A percentile compares a stretch with the other conserved stretches of the same genome.
Conservation (phyloP, 768 basidiomycete species). For the Leccinellum luteum region DNA sequence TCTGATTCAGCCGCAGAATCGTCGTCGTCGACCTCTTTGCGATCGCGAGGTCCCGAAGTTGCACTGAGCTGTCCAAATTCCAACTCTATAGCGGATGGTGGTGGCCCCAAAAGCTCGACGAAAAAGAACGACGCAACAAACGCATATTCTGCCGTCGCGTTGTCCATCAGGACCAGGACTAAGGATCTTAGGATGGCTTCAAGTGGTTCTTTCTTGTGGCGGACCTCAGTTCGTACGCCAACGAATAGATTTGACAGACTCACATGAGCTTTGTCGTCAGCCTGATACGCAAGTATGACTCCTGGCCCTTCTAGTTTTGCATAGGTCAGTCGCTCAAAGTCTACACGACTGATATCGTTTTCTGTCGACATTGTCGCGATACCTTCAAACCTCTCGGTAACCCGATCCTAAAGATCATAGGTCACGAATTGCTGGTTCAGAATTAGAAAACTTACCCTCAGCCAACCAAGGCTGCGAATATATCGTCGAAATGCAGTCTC, state of each 20-base stretch:
- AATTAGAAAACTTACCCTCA: slow-evolving; percentile 53
- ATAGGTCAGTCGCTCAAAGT: slow-evolving; percentile 59
- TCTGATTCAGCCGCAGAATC: slow-evolving; percentile 52
- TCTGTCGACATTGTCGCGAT: slow-evolving; percentile 51
- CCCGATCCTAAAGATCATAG: slow-evolving; percentile 49
- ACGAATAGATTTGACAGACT: slow-evolving; percentile 29
- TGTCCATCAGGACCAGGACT: slow-evolving; percentile 90
- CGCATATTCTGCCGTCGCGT: slow-evolving; percentile 87
- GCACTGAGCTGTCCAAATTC: slow-evolving; percentile 35
- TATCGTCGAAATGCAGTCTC: slow-evolving; percentile 96
- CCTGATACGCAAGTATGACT: slow-evolving; percentile 82
- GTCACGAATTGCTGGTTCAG: neutral
- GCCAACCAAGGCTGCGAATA: slow-evolving; percentile 70
- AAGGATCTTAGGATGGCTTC: slow-evolving; percentile 87
- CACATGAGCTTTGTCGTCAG: slow-evolving; percentile 85
- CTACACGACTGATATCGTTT: slow-evolving; percentile 37
- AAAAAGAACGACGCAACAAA: slow-evolving; percentile 87
- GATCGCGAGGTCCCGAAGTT: slow-evolving; percentile 41
- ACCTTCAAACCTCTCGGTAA: slow-evolving; percentile 65
- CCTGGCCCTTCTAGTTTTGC: slow-evolving; percentile 78
- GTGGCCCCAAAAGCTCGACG: slow-evolving; percentile 22
- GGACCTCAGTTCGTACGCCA: slow-evolving; percentile 12
- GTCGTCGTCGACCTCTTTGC: slow-evolving; percentile 36
- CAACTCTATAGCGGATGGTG: slow-evolving; percentile 34
- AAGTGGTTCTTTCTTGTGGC: slow-evolving; percentile 66